Conservation (phyloP, 2,329 filamentous ascomycete species). For the Paramyrothecium roridum region DNA sequence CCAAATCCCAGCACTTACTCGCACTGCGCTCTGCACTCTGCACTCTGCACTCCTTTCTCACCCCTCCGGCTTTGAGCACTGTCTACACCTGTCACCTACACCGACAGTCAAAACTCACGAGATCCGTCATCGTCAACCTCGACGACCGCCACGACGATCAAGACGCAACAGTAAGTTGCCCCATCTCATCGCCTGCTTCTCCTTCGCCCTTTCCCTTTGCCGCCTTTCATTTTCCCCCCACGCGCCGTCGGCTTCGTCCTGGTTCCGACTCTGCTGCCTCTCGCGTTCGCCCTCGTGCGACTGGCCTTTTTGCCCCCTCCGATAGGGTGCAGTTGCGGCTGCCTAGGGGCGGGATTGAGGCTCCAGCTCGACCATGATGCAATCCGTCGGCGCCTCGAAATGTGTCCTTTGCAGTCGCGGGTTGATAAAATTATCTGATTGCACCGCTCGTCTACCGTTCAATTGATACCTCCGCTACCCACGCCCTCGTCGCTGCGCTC, state of each 20-base stretch:
- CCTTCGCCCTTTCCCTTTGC: not conserved
- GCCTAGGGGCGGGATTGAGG: conserved; percentile 4
- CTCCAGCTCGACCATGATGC: conserved; percentile 1
- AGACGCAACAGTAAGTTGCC: not conserved
- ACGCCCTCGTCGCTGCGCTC: conserved; percentile 1
- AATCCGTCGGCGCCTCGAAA: not conserved
- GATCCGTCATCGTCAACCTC: not conserved
- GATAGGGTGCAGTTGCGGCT: not conserved
- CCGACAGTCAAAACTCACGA: not conserved
- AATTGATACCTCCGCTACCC: not conserved
- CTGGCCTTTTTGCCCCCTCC: not conserved
- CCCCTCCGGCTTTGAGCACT: not conserved
- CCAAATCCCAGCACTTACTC: not conserved
- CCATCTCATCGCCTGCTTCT: not conserved
- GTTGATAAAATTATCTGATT: not conserved
- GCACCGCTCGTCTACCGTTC: not conserved
- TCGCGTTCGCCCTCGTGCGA: not conserved
- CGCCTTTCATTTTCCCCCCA: not conserved
- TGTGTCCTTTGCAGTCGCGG: conserved; percentile 5
- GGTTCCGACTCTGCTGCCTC: not conserved
- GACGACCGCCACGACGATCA: not conserved
- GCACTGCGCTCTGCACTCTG: not conserved
- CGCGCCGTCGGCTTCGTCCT: not conserved
- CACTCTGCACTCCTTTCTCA: not conserved
- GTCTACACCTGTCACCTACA: not conserved